Evolutionary conservation across 192 early-diverging fungal genomes (phyloP), one percentile per base, ranked within the genome.

Genomic region (Chytriomyces sp.): DNA sequence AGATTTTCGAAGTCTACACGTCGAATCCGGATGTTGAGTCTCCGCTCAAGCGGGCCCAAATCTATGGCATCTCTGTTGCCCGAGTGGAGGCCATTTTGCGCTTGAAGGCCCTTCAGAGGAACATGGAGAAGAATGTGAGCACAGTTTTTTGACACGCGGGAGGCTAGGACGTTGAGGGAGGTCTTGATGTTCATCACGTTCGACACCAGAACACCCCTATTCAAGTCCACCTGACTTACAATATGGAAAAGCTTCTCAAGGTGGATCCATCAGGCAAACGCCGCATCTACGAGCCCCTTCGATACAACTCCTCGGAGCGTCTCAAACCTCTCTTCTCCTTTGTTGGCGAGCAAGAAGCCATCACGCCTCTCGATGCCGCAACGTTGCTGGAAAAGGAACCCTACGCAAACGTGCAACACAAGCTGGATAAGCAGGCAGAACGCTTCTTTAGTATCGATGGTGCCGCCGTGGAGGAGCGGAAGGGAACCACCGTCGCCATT

Each of bases 51-150:
- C 82, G 96, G 56, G 94, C 89, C 19, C 84, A 83, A 3, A 83
- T 86, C 59, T 91, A 84, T 77, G 76, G 77, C 10, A 74, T 96
- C 10, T 93, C 96, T 14, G 88, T 96, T 70, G 89, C 88, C 69
- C 88, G 96, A 49, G 86, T 93, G 6, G 89, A 96, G 80, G 96
- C 94, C n/a, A 90, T 98, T 66, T 75, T 98, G 37, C 88, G 90
- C 57, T 82, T 98, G 56, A 95, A 96, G 79, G 86, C 89, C 10
- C 77, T 91, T 44, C 92, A 93, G 75, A 82, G 88, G 64, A 78
- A 92, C 38, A 86, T 90, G 90, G 76, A 86, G n/a, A 64, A 80
- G n/a, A 69, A 89, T 39, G 89, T 91, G 79, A 67, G 68, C 56
- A 39, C 74, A 3, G 4, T 36, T 5, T 25, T 8, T n/a, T n/a